Percentiles rank a stretch among this genome's conserved stretches.
phyloP scores from a whole-genome alignment of 306 rosid species.

The Pyrus bretschneideri region DNA sequence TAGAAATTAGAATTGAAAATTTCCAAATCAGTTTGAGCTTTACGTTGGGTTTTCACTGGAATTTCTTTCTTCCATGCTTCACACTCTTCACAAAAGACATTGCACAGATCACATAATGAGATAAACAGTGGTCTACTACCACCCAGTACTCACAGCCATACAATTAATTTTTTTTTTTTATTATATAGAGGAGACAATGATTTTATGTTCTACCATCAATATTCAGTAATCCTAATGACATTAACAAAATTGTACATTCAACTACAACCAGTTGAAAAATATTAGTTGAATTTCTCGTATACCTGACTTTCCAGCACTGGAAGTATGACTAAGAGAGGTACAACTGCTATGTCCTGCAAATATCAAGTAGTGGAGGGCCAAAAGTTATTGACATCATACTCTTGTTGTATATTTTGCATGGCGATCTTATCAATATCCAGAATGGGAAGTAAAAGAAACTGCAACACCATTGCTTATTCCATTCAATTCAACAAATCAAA shows the following conservation, averaged over 20 bases:
- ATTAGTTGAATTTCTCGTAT: constrained; percentile 10
- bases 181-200: background rate
- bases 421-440: constrained; percentile 25
- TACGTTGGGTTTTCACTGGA: background rate
- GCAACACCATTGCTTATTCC: constrained; percentile 3
- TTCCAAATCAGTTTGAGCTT: background rate
- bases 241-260: background rate
- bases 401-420: background rate
- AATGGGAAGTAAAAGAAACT: constrained; percentile 18
- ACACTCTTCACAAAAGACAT: background rate
- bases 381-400: constrained; percentile 24
- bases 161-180: background rate
- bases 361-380: constrained; percentile 30
- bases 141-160: background rate
- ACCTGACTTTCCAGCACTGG: constrained; percentile 99
- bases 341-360: constrained; percentile 97
- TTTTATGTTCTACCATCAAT: background rate
- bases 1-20: background rate
- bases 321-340: constrained; percentile 94
- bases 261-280: background rate
- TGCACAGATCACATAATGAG: background rate
- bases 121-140: background rate
- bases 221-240: background rate
- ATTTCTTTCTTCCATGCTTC: background rate
- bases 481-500: constrained; percentile 13